Evolutionary conservation across 1,284 basidiomycete species (phyloP).

Genomic region (Acaromyces ingoldii): DNA sequence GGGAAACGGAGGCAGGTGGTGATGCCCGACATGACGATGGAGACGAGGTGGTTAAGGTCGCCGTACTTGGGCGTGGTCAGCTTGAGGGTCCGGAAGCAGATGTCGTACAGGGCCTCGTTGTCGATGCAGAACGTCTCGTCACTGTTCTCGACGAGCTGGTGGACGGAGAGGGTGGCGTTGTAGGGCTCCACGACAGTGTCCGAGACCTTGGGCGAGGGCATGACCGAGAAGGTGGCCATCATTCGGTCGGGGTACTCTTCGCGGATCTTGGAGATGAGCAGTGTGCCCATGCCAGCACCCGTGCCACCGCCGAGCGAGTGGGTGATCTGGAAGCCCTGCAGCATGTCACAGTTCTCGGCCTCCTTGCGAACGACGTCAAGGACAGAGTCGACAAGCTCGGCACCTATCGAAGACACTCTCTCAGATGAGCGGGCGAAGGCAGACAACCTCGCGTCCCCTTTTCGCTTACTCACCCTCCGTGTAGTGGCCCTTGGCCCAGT

Average conservation of each 20-base stretch:
- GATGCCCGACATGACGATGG: slow-evolving; percentile 95
- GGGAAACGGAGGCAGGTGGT: slow-evolving; percentile 96
- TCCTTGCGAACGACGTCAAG: slow-evolving; percentile 62
- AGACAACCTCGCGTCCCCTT: background rate
- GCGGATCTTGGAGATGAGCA: slow-evolving; percentile 62
- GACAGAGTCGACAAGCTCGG: slow-evolving; percentile 60
- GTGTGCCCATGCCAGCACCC: slow-evolving; percentile 62
- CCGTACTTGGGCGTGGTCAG: slow-evolving; percentile 88
- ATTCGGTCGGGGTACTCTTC: slow-evolving; percentile 64
- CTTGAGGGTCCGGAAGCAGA: slow-evolving; percentile 95
- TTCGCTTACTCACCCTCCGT: slow-evolving; percentile 20
- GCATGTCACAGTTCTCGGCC: slow-evolving; percentile 59
- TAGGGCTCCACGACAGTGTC: slow-evolving; percentile 63
- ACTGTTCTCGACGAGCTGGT: slow-evolving; percentile 63
- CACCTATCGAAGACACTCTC: slow-evolving; percentile 44
- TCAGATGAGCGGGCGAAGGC: background rate
- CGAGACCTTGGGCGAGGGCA: slow-evolving; percentile 61
- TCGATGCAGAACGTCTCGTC: slow-evolving; percentile 69
- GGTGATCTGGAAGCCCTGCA: slow-evolving; percentile 62
- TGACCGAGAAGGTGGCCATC: slow-evolving; percentile 63
- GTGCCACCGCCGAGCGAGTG: slow-evolving; percentile 64
- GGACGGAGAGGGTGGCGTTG: slow-evolving; percentile 62
- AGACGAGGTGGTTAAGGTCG: slow-evolving; percentile 94
- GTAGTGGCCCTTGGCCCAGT: slow-evolving; percentile 60
- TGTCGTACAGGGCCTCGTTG: slow-evolving; percentile 89